Percentiles rank a stretch among this genome's conserved stretches.
Evolutionary conservation across 208 protist genomes (phyloP).

Genomic region (Wallacemonas rigidus): DNA sequence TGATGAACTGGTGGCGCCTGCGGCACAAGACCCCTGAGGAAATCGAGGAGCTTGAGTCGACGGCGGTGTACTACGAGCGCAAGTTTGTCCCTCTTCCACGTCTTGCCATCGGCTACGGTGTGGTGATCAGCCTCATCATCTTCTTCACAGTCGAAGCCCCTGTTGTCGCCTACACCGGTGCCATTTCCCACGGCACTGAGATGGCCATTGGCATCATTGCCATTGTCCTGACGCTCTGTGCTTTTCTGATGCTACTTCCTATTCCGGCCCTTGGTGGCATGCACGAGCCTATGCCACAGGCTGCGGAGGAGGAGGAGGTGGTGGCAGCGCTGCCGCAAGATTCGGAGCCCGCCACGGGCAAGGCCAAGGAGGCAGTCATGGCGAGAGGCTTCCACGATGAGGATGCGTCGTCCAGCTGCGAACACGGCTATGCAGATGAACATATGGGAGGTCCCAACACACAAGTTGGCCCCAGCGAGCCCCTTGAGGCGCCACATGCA

Average conservation of each 20-base stretch:
- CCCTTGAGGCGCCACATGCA: not conserved
- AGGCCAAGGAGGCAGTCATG: constrained; percentile 7
- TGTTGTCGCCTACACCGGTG: constrained; percentile 41
- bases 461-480: not conserved
- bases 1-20: constrained; percentile 60
- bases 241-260: constrained; percentile 53
- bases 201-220: constrained; percentile 43
- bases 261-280: constrained; percentile 50
- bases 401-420: constrained; percentile 2
- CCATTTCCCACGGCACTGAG: constrained; percentile 23
- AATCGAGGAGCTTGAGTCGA: constrained; percentile 32
- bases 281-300: constrained; percentile 34
- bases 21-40: constrained; percentile 50
- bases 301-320: constrained; percentile 15
- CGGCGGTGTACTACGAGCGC: constrained; percentile 39
- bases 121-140: constrained; percentile 42
- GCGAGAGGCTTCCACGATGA: not conserved
- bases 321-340: constrained; percentile 12
- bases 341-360: not conserved
- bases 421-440: not conserved
- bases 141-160: constrained; percentile 63
- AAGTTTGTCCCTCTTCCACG: constrained; percentile 61
- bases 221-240: constrained; percentile 37
- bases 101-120: constrained; percentile 42
- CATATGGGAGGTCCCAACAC: not conserved